Evolutionary conservation across 148 eudicot genomes (phyloP).

Genomic region (Vaccinium macrocarpon): DNA sequence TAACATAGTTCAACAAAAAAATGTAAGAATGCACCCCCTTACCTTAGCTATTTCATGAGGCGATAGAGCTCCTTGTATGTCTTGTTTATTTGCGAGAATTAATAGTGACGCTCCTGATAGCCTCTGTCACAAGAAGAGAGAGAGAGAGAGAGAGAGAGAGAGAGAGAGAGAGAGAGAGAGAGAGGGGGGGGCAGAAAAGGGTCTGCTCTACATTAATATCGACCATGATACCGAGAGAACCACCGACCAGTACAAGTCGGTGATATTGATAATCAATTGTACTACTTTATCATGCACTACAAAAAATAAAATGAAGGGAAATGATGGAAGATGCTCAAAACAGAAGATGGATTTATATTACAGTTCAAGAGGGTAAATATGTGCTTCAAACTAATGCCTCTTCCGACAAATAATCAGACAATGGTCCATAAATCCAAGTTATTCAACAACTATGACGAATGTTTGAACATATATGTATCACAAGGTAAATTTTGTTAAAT

Average conservation of each 20-base stretch:
- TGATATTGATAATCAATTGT: neutral
- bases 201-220: neutral
- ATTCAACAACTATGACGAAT: neutral
- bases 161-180: neutral
- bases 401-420: neutral
- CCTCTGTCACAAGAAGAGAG: constrained; percentile 47
- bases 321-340: neutral
- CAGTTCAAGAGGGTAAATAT: neutral
- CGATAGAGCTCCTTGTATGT: constrained; percentile 87
- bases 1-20: neutral
- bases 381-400: neutral
- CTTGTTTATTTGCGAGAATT: constrained; percentile 94
- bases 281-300: neutral
- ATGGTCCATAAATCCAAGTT: neutral
- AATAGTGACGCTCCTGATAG: constrained; percentile 85
- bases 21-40: constrained; percentile 18
- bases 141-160: neutral
- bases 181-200: neutral
- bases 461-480: neutral
- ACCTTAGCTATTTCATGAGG: constrained; percentile 87
- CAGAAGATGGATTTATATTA: neutral
- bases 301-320: neutral
- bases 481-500: neutral
- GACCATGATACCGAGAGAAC: neutral
- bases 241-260: neutral